These are phyloP conservation scores for Corylus americana DNA, from an alignment of 306 rosid species.

Conservation along the genomic window DNA sequence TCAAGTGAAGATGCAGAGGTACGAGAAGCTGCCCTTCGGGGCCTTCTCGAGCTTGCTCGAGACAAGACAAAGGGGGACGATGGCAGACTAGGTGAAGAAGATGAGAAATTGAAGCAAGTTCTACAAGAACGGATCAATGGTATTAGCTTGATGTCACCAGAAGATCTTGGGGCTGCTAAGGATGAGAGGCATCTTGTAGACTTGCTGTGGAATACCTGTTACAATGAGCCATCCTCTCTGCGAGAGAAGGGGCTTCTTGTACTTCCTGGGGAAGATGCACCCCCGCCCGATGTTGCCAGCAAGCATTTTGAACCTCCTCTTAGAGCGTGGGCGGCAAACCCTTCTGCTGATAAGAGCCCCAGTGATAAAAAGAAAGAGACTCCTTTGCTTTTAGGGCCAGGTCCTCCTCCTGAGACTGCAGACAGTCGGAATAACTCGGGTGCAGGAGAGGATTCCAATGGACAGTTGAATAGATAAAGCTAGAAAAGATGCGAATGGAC, in stretches of 20 bases:
- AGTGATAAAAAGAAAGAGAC: slow-evolving; percentile 43
- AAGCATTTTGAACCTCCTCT: slow-evolving; percentile 76
- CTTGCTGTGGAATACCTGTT: slow-evolving; percentile 72
- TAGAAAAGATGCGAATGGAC: slow-evolving; percentile 5
- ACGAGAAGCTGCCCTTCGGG: slow-evolving; percentile 82
- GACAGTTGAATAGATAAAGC: background rate
- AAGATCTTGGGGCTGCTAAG: slow-evolving; percentile 72
- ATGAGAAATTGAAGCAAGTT: slow-evolving; percentile 66
- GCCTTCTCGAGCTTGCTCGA: slow-evolving; percentile 64
- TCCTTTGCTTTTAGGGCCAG: slow-evolving; percentile 70
- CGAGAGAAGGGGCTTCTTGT: slow-evolving; percentile 76
- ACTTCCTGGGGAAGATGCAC: slow-evolving; percentile 79
- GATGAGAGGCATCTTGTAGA: slow-evolving; percentile 89
- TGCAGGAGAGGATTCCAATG: slow-evolving; percentile 24
- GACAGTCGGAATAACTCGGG: slow-evolving; percentile 33
- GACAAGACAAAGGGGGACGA: slow-evolving; percentile 30
- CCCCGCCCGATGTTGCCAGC: slow-evolving; percentile 83
- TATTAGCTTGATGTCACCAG: slow-evolving; percentile 65
- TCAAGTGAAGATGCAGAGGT: slow-evolving; percentile 71
- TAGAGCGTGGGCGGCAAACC: slow-evolving; percentile 58
- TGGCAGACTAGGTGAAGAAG: slow-evolving; percentile 43
- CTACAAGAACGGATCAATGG: slow-evolving; percentile 69
- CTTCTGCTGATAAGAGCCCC: slow-evolving; percentile 36
- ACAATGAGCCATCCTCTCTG: slow-evolving; percentile 63
- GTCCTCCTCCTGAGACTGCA: slow-evolving; percentile 40